These are phyloP conservation scores for Starmerella riodocensis DNA, from an alignment of 805 yeast species.

Conservation along the genomic window DNA sequence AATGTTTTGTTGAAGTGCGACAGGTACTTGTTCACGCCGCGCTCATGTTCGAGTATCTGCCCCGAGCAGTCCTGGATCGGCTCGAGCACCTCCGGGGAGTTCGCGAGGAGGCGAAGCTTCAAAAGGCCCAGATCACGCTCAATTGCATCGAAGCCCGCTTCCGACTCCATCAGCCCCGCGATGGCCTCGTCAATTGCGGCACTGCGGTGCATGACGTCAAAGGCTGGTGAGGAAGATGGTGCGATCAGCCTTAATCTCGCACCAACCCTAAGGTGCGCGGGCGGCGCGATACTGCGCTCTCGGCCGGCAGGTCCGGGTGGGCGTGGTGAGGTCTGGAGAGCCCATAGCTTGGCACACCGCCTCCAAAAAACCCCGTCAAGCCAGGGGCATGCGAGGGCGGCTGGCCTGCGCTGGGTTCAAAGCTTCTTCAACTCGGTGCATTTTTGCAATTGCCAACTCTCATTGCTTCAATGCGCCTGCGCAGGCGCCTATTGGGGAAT, in stretches of 20 bases:
- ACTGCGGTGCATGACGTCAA: neutral
- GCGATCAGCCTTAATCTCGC: no score
- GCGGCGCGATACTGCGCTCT: neutral
- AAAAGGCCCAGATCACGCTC: neutral
- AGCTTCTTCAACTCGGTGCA: no score
- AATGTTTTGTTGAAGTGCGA: neutral
- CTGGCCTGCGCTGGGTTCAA: no score
- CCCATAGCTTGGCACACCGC: neutral
- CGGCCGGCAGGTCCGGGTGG: neutral
- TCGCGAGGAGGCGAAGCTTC: neutral
- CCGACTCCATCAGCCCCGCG: neutral
- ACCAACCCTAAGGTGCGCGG: no score
- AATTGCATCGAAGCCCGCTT: neutral
- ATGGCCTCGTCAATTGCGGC: neutral
- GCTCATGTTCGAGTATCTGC: neutral
- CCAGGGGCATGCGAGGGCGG: no score
- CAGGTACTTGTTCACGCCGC: neutral
- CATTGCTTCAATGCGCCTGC: no score
- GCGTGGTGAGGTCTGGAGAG: neutral
- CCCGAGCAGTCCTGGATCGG: neutral
- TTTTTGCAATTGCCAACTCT: no score
- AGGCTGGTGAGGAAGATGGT: no score
- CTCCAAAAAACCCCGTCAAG: no score
- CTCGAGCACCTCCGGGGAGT: neutral
- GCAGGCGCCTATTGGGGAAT: no score